Evolutionary conservation across 257 asterid genomes (phyloP), one percentile per base, ranked within the genome.

Genomic region (Fraxinus pennsylvanica): DNA sequence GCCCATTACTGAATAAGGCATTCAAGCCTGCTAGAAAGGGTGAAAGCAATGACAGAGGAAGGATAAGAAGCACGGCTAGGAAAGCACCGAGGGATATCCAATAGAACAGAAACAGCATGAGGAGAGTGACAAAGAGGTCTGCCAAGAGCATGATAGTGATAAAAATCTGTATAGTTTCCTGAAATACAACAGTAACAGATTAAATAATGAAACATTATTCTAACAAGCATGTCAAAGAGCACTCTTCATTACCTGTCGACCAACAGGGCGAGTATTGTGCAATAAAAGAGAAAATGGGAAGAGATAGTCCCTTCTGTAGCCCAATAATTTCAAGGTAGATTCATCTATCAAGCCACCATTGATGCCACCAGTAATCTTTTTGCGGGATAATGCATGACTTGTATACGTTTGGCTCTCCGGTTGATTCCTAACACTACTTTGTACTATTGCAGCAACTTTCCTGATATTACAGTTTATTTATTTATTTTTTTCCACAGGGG

Each of bases 21-120:
- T 92, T 94, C 88, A 94, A 84, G 81, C 99, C 99, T 47, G 99
- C 99, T 70, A 94, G 97, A 80, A 92, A 91, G 38, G 99, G 97
- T 43, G 96, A 94, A 86, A 94, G 97, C 89, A 94, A 83, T 1
- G 99, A 94, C 69, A 94, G 86, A 75, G 99, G 99, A 77, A 94
- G 99, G 85, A 94, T 82, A 75, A 94, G 96, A 81, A 94, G 91
- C 72, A 94, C 92, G 75, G 97, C 94, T 72, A 94, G 92, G 83
- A 94, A 91, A 76, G 95, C 96, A 71, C 92, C 97, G 47, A 94
- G 90, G 72, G 99, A 88, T 83, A 94, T 89, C 99, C 97, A 94
- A 84, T 92, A 94, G 88, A 86, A 92, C 72, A 92, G 82, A 87
- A 87, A 91, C 84, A 92, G 86, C 88, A 91, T 87, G 47, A 94